Base-by-base conservation (phyloP, 306 rosid species). In the Cucurbita moschata region DNA sequence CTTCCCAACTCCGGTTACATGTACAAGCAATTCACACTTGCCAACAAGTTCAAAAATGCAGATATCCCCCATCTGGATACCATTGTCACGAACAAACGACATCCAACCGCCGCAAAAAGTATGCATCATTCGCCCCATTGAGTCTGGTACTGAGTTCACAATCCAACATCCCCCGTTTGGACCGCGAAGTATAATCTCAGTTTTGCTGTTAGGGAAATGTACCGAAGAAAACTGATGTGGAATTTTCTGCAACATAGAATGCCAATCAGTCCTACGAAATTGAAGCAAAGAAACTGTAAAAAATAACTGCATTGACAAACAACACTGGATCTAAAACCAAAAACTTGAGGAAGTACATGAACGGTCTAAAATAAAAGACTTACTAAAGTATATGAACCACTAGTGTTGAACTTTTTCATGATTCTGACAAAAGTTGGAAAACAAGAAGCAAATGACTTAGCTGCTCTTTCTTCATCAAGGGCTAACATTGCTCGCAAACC, bases 91-190 rank as follows among this genome's bases (percentile, higher is more conserved):
- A 75, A 92, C 98, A 76, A 92, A 92, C 10, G 98, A 88, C 90
- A 88, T 82, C 98, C 98, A 90, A 21, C 98, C 98, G 59, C 98
- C 98, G 43, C 98, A 92, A 76, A 92, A 88, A 10, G 96, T 92
- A 84, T 88, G 92, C 76, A 85, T 85, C 73, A 83, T 75, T 73
- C 96, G 81, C 72, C 96, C 96, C 79, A 88, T 86, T 4, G 96
- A 84, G 84, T 90, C 96, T 51, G 98, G 98, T 52, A 90, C 87
- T 47, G 91, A 88, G 84, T 92, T 92, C 79, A 92, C 98, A 2
- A 87, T 82, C 98, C 96, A 92, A 78, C 88, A 79, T 79, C 84
- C 79, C 53, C 96, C 96, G 61, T 81, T 88, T 57, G 81, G 75
- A 85, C 87, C 88, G 2, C 88, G 92, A 75, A 92, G 92, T 60